These are phyloP conservation scores for Skeletonema tropicum DNA, from an alignment of 108 stramenopile species.

Conservation along the genomic window DNA sequence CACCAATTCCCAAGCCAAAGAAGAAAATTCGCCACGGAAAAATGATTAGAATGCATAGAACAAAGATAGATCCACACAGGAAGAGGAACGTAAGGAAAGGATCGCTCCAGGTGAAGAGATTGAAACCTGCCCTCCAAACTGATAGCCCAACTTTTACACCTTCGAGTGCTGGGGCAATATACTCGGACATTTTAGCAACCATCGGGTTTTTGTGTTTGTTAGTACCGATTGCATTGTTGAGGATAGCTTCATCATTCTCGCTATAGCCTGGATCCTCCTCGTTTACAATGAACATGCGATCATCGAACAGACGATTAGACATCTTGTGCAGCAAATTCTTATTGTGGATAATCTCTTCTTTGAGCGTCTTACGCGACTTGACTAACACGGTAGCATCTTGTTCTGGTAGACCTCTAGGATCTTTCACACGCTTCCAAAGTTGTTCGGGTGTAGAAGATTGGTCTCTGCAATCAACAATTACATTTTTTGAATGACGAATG, in stretches of 20 bases:
- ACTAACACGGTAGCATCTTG: constrained; percentile 33
- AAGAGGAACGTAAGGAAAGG: constrained; percentile 66
- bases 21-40: constrained; percentile 83
- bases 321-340: constrained; percentile 31
- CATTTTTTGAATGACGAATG: background rate
- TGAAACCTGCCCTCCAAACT: constrained; percentile 59
- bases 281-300: constrained; percentile 32
- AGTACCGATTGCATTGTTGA: constrained; percentile 26
- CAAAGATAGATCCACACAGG: constrained; percentile 32
- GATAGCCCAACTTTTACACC: constrained; percentile 30
- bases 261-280: constrained; percentile 14
- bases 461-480: background rate
- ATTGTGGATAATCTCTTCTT: constrained; percentile 27
- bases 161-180: constrained; percentile 23
- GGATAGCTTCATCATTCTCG: constrained; percentile 2
- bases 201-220: constrained; percentile 39
- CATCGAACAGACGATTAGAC: constrained; percentile 31
- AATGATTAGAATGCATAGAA: constrained; percentile 54
- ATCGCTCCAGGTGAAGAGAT: constrained; percentile 76
- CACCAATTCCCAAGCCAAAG: constrained; percentile 51
- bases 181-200: constrained; percentile 30
- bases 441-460: constrained; percentile 1
- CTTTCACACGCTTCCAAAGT: constrained; percentile 31
- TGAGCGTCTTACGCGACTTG: constrained; percentile 29
- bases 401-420: constrained; percentile 35